Conservation (phyloP, 495 filamentous ascomycete species). For the Acidomyces sp. region DNA sequence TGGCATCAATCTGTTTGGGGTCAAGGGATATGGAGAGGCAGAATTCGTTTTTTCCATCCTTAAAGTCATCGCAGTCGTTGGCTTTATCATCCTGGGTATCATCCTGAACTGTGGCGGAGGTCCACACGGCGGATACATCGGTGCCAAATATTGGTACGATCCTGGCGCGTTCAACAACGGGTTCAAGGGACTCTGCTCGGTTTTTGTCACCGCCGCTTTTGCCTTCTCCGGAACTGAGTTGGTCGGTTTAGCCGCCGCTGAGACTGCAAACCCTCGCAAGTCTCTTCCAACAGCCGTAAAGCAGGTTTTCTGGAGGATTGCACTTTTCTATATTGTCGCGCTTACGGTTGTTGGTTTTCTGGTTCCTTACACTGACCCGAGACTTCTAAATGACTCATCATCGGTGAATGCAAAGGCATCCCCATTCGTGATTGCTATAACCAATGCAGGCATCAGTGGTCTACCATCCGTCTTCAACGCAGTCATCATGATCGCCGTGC, state of each 20-base stretch:
- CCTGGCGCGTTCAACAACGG: conserved; percentile 54
- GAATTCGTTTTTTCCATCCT: conserved; percentile 39
- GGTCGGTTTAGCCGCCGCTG: conserved; percentile 36
- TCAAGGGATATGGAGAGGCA: conserved; percentile 41
- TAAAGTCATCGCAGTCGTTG: conserved; percentile 37
- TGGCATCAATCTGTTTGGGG: conserved; percentile 35
- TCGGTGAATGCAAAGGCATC: conserved; percentile 24
- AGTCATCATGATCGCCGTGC: conserved; percentile 35
- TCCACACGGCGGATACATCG: conserved; percentile 30
- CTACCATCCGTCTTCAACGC: conserved; percentile 31
- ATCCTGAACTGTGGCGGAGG: conserved; percentile 23
- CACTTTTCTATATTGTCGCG: conserved; percentile 32
- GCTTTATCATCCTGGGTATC: conserved; percentile 34
- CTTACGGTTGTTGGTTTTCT: conserved; percentile 28
- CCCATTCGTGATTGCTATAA: conserved; percentile 31
- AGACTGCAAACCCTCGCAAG: conserved; percentile 35
- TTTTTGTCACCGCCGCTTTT: conserved; percentile 56
- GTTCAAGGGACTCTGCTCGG: conserved; percentile 55
- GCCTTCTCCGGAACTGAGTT: conserved; percentile 51
- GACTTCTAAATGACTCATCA: conserved; percentile 24
- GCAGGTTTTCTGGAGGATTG: conserved; percentile 39
- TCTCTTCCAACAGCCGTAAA: conserved; percentile 33
- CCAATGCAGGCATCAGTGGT: conserved; percentile 26
- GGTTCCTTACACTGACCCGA: conserved; percentile 23
- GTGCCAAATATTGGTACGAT: conserved; percentile 43